Evolutionary conservation across 164 flowering plant genomes (phyloP), one percentile per base, ranked within the genome.

Genomic region (Annona cherimola): DNA sequence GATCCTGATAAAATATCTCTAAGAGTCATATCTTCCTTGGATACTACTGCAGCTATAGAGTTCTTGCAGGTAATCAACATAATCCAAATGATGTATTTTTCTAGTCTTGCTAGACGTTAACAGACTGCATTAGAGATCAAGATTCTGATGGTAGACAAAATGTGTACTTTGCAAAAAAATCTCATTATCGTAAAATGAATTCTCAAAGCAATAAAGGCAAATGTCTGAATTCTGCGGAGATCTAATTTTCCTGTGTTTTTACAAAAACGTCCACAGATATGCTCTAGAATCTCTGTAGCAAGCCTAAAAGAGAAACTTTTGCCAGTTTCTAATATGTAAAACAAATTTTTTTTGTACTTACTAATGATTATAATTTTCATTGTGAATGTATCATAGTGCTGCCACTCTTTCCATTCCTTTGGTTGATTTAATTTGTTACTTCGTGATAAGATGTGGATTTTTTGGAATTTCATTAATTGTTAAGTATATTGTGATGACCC

Each of bases 1-100:
- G 97, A 94, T 70, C 87, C 97, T 7, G 97, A 94, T 79, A 89
- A 78, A 81, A 90, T 94, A 72, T 94, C 97, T 20, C 81, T 86
- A 43, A 82, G 83, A 72, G 97, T 94, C 65, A 88, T 95, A 68
- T 87, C 95, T 75, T 74, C 99, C 67, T 78, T 94, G 66, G 95
- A 92, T 77, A 85, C 84, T 61, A 79, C 92, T 76, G 97, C 97
- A 42, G 91, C 88, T 61, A 73, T 94, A 79, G 99, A 92, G 80
- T 78, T 92, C 69, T 74, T 94, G 61, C 97, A 94, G 97, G 98
- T 92, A 83, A 63, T 7, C 54, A 7, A 8, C 9, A 66, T 44
- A 1, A n/a, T 44, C 12, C 42, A 35, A 43, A 44, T 3, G 6
- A 9, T 66, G 5, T 66, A 66, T 5, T 43, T 40, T 66, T 66